Base-by-base conservation (phyloP, 2,329 filamentous ascomycete species). In the Emmonsia crescens region DNA sequence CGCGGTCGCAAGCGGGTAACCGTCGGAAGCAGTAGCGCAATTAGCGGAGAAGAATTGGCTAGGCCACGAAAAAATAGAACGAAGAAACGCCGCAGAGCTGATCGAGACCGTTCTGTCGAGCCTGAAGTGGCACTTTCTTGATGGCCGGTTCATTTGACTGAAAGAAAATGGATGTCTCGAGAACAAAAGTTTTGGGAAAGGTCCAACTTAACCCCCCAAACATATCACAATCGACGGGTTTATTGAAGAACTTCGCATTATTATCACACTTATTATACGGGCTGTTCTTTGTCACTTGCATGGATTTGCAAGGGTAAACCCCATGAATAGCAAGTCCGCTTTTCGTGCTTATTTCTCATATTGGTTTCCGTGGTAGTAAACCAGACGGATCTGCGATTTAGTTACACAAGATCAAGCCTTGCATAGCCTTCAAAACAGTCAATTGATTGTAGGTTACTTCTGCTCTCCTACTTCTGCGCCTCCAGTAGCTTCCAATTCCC, bases 1-100 rank as follows among this genome's bases (percentile, higher is more conserved):
- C 27, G 33, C 12, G 59, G 65, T 40, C 65, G 68, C 24, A 70
- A 69, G 61, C 62, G 67, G 36, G 38, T 66, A 2, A 69, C 65
- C 61, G 66, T 64, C 24, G 62, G 61, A 40, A 61, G 60, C 21
- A 38, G 54, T 46, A 61, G 42, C 21, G 55, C 36, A n/a, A 24
- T 52, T 21, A 56, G 52, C 16, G 52, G 60, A 24, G 49, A 61
- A 42, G 42, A 61, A 27, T 12, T 33, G 29, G 44, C 48, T 4
- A 51, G 29, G 44, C 42, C n/a, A 16, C 42, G 44, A 21, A 44
- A 40, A 38, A 40, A 19, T 21, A 59, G 57, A 19, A 59, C 27
- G 16, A 59, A 59, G 36, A 49, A 46, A 29, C 33, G 12, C n/a
- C 42, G 44, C 12, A 29, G 10, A 40, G 19, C 24, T 33, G 24